A percentile compares a stretch with the other conserved stretches of the same genome.
Conservation (phyloP, 345 rosid genomes). For the Murraya koenigii region DNA sequence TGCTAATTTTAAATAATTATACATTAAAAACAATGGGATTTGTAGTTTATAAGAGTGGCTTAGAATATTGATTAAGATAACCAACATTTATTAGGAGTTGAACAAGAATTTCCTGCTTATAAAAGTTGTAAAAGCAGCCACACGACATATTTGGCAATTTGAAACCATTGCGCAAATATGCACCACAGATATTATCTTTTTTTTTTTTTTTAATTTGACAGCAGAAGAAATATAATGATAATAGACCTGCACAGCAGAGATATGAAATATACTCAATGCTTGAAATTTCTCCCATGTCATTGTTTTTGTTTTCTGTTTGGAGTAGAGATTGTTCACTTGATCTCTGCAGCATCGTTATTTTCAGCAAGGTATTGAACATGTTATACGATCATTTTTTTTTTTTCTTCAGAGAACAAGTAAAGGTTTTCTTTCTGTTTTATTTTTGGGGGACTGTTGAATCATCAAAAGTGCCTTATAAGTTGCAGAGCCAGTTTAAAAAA, state of each 20-base stretch:
- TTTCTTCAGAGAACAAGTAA: not conserved
- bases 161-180: not conserved
- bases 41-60: not conserved
- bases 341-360: not conserved
- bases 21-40: constrained; percentile 5
- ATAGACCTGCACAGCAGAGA: not conserved
- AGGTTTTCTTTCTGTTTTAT: not conserved
- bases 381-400: not conserved
- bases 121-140: not conserved
- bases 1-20: not conserved
- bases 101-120: not conserved
- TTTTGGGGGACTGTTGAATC: too few relatives aligned
- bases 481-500: not conserved
- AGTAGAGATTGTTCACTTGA: not conserved
- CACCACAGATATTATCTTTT: not conserved
- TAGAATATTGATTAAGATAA: not conserved
- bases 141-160: not conserved
- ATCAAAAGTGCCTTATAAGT: not conserved
- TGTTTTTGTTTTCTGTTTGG: not conserved
- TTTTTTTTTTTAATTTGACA: not conserved
- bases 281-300: not conserved
- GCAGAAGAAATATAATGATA: not conserved
- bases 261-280: not conserved
- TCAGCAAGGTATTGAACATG: not conserved
- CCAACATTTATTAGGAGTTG: too few relatives aligned